These are phyloP conservation scores for Thozetella sp. DNA, from an alignment of 495 filamentous ascomycete genomes.

Conservation along the genomic window DNA sequence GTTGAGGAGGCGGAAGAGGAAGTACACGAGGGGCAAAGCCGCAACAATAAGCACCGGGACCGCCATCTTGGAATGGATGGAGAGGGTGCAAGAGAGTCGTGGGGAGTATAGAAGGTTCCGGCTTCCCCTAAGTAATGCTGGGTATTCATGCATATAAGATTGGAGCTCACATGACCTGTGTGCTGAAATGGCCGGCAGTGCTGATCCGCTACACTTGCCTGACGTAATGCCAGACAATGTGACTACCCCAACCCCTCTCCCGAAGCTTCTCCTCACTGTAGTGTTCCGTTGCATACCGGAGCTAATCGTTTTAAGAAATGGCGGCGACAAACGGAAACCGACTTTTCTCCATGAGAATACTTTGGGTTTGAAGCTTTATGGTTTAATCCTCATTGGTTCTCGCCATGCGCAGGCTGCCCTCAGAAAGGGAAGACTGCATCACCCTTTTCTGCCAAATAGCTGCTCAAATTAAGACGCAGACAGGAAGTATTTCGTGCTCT, in stretches of 20 bases:
- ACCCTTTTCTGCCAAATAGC: too few relatives aligned
- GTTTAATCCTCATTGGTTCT: too few relatives aligned
- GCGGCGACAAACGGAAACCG: too few relatives aligned
- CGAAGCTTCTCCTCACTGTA: neutral
- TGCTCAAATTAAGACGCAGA: too few relatives aligned
- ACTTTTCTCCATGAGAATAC: too few relatives aligned
- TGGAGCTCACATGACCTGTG: neutral
- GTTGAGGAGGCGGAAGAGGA: conserved; percentile 55
- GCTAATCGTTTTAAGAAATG: neutral
- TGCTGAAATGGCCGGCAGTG: neutral
- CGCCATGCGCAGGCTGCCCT: too few relatives aligned
- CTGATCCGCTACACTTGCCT: neutral
- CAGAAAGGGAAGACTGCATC: too few relatives aligned
- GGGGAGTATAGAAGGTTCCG: neutral
- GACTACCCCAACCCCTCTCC: neutral
- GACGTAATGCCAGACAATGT: neutral
- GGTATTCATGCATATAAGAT: too few relatives aligned
- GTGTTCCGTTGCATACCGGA: neutral
- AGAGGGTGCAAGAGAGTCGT: neutral
- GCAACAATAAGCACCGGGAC: conserved; percentile 45
- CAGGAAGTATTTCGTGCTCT: too few relatives aligned
- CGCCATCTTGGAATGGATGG: conserved; percentile 27
- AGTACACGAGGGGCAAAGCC: conserved; percentile 43
- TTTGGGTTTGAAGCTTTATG: too few relatives aligned
- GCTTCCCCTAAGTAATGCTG: neutral